Evolutionary conservation across 257 asterid species (phyloP), one percentile per base, ranked within the genome.

Genomic region (Solanum sitiens): DNA sequence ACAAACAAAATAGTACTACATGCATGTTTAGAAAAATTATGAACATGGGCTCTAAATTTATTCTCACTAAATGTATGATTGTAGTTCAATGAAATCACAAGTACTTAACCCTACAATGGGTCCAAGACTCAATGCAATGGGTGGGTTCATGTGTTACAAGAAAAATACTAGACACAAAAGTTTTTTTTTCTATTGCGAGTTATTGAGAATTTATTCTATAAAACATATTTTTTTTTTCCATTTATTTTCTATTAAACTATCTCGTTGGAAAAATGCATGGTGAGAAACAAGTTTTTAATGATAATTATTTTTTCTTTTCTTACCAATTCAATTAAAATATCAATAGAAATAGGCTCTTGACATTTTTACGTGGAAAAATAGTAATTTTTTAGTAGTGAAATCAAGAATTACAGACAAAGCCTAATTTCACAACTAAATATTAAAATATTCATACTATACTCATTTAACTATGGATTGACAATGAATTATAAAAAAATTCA

Each of bases 51-150:
- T 47, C 44, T 80, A 47, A 47, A 79, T 27, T 15, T 45, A 15
- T 27, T 33, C 20, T 45, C 27, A 45, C 21, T 45, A 23, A 73
- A 73, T 73, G 37, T 37, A n/a, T 79, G 40, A 45, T 77, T 27
- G 42, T n/a, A 25, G 23, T 79, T 79, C 67, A 79, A 45, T 79
- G 25, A 15, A 79, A 79, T 79, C 84, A 45, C 65, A 79, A 25
- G 27, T 79, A 27, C 27, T 45, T 45, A 79, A n/a, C 85, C 85
- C 85, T 79, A 44, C 85, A 45, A 45, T 77, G 84, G 84, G 84
- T 44, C 25, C 15, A 16, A 77, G 4, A 44, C 6, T 8, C 14
- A 4, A 8, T 42, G 10, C 9, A 79, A 45, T 44, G 59, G 32
- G 16, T 77, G 37, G 50, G 27, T 37, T 59, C 67, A 59, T 59